These are phyloP conservation scores for Yarrowia alimentaria DNA, from an alignment of 805 yeast genomes.

Conservation along the genomic window DNA sequence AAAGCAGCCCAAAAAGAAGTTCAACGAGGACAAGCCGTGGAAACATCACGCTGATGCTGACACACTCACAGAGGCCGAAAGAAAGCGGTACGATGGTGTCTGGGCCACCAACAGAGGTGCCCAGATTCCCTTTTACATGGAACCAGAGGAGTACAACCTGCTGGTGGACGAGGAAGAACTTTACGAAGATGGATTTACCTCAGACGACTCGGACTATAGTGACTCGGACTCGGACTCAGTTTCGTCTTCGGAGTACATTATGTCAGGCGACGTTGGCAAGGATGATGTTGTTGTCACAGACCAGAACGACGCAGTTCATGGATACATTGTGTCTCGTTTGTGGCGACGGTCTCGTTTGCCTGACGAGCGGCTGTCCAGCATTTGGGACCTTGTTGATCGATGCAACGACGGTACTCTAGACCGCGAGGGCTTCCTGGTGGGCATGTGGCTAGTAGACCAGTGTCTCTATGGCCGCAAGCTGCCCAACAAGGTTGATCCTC, in stretches of 20 bases:
- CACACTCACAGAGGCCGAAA: conserved; percentile 53
- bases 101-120: conserved; percentile 86
- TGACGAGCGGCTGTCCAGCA: conserved; percentile 54
- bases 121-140: conserved; percentile 31
- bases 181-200: conserved; percentile 31
- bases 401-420: conserved; percentile 67
- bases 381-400: conserved; percentile 65
- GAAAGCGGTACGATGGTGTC: conserved; percentile 86
- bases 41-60: conserved; percentile 67
- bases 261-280: conserved; percentile 17
- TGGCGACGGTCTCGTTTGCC: conserved; percentile 81
- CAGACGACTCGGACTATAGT: conserved; percentile 30
- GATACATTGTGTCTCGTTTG: conserved; percentile 67
- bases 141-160: conserved; percentile 17
- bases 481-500: conserved; percentile 64
- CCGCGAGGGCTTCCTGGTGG: conserved; percentile 83
- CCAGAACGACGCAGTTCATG: conserved; percentile 46
- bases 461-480: conserved; percentile 89
- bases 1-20: conserved; percentile 47
- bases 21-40: conserved; percentile 93
- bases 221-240: conserved; percentile 33
- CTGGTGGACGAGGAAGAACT: conserved; percentile 31
- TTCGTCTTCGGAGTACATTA: conserved; percentile 30
- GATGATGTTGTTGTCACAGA: conserved; percentile 39
- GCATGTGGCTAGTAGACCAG: conserved; percentile 97